phyloP scores from a whole-genome alignment of 129 eudicot genomes.

The Chrysanthemum seticuspe region DNA sequence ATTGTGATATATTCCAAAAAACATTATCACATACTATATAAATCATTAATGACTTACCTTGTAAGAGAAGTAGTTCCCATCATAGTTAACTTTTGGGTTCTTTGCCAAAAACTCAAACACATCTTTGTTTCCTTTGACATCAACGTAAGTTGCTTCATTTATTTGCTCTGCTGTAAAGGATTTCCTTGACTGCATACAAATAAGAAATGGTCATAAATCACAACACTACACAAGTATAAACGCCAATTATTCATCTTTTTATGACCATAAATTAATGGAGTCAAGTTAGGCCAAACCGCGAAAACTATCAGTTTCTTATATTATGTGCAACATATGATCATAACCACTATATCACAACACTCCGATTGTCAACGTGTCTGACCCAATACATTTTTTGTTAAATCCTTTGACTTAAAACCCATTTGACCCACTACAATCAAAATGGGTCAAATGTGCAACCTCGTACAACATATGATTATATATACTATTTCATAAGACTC shows the following conservation, averaged over 20 bases:
- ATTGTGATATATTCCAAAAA: too few species aligned
- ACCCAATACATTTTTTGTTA: too few species aligned
- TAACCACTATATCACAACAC: background rate
- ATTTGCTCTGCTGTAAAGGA: constrained; percentile 54
- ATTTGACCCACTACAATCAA: too few species aligned
- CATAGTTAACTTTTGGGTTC: constrained; percentile 42
- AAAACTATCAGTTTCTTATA: background rate
- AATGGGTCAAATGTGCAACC: too few species aligned
- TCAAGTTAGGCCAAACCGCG: too few species aligned
- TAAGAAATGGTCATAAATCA: background rate
- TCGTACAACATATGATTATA: too few species aligned
- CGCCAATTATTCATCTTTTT: background rate
- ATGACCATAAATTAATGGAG: background rate
- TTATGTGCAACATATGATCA: background rate
- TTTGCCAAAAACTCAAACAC: constrained; percentile 82
- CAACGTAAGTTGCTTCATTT: constrained; percentile 57
- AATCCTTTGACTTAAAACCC: too few species aligned
- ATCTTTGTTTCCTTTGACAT: constrained; percentile 58
- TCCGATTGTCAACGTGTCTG: too few species aligned
- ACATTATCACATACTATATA: too few species aligned
- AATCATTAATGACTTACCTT: constrained; percentile 48
- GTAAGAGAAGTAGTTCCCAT: constrained; percentile 59
- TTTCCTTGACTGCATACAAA: constrained; percentile 44
- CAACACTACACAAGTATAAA: background rate
- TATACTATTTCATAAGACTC: too few species aligned